A percentile compares a stretch with the other conserved stretches of the same genome.
phyloP scores from a whole-genome alignment of 306 rosid genomes.

The Crotalaria pallida region DNA sequence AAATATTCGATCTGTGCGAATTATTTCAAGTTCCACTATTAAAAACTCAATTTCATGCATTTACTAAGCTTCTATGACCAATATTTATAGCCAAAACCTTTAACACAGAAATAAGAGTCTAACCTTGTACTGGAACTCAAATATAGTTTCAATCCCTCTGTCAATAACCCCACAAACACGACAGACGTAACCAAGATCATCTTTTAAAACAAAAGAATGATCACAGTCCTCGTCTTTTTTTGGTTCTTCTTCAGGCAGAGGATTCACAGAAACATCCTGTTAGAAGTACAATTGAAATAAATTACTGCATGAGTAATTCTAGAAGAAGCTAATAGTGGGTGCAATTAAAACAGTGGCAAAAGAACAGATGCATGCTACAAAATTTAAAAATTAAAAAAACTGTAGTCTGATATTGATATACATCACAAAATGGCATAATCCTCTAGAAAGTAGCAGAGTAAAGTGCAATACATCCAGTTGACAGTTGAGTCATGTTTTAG shows the following conservation, averaged over 20 bases:
- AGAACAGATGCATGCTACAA: neutral
- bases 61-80: neutral
- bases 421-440: neutral
- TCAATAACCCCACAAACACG: constrained; percentile 83
- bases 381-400: neutral
- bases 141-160: constrained; percentile 69
- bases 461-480: neutral
- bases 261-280: constrained; percentile 53
- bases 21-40: constrained; percentile 1
- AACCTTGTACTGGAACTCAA: constrained; percentile 79
- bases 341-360: constrained; percentile 6
- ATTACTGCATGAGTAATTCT: neutral
- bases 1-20: constrained; percentile 3
- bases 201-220: constrained; percentile 85
- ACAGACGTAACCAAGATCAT: constrained; percentile 88
- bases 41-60: neutral
- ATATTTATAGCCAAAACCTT: neutral
- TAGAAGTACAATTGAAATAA: constrained; percentile 11
- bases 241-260: constrained; percentile 35
- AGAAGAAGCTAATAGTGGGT: neutral
- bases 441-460: neutral
- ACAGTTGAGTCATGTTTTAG: neutral
- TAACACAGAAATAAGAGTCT: constrained; percentile 1
- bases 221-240: constrained; percentile 59
- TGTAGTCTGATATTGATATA: no score